Base-by-base conservation (phyloP, 148 eudicot genomes). In the Nyssa sinensis region DNA sequence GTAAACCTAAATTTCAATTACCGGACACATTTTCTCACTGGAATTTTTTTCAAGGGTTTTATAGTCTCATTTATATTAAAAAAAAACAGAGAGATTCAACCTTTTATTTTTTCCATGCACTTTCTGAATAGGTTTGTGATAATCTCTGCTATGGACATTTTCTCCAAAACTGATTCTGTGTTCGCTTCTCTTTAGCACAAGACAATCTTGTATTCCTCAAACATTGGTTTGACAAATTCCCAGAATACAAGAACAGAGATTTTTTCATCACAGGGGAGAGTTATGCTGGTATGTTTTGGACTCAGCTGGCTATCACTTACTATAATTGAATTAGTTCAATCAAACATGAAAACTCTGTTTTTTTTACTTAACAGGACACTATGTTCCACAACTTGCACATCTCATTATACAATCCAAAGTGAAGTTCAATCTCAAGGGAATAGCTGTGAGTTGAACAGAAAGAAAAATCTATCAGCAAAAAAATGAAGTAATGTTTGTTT, bases 251-350 rank as follows among this genome's bases (percentile, higher is more conserved):
- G 71, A 80, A 78, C 35, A 85, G 90, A 21, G 91, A 86, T 62
- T 80, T 93, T 23, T 89, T 81, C 53, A 79, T 93, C 33, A 79
- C 94, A 16, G 98, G 97, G 69, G 98, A 86, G 69, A 93, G 98
- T 71, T 91, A 88, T 80, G 92, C 71, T 61, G 89, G 91, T 90
- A 74, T 41, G 64, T 49, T 13, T 37, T 5, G 5, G 11, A 39
- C 44, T 39, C 44, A 6, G 7, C 1, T 39, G 44, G 44, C 11
- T 39, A 7, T 1, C 7, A 39, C 44, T 39, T 2, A 9, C 39
- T 35, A 35, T 39, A 39, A 39, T 9, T 39, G 11, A 12, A 9
- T 39, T 1, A 39, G 11, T 39, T 33, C 25, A 32, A 32, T 70
- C 53, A 23, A 31, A 51, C 53, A 17, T 9, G 14, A 58, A 17